phyloP scores from a whole-genome alignment of 2,329 filamentous ascomycete genomes.

The Byssoonygena ceratinophila region DNA sequence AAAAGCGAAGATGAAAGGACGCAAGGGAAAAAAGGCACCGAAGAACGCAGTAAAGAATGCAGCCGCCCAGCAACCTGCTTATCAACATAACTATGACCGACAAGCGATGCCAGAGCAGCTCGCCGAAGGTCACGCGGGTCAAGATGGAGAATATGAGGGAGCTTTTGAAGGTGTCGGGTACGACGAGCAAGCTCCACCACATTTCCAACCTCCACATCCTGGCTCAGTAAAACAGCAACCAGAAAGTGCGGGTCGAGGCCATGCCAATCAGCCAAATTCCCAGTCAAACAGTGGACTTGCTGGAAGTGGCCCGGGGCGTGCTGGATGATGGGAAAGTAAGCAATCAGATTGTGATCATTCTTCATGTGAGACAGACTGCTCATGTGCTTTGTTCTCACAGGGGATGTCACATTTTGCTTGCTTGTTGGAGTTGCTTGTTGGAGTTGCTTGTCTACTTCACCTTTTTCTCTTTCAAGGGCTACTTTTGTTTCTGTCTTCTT shows the following conservation, averaged over 20 bases:
- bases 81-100: constrained; percentile 35
- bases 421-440: constrained; percentile 2
- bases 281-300: constrained; percentile 19
- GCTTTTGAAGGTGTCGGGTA: constrained; percentile 34
- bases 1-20: constrained; percentile 86
- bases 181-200: constrained; percentile 39
- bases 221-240: constrained; percentile 58
- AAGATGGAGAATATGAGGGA: constrained; percentile 40
- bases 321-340: constrained; percentile 15
- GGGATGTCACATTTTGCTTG: constrained; percentile 10
- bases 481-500: neutral
- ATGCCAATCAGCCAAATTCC: neutral
- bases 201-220: constrained; percentile 38
- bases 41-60: constrained; percentile 51
- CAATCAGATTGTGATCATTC: constrained; percentile 6
- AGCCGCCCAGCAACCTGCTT: constrained; percentile 21
- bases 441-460: neutral
- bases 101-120: constrained; percentile 31
- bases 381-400: neutral
- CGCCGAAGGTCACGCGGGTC: constrained; percentile 33
- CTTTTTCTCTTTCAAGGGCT: constrained; percentile 1
- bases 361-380: neutral
- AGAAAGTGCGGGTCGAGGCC: constrained; percentile 21
- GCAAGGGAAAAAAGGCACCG: constrained; percentile 73
- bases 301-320: constrained; percentile 21